Percentiles rank a stretch among this genome's conserved stretches.
These are phyloP conservation scores for Scedosporium aurantiacum DNA, from an alignment of 2,329 filamentous ascomycete species.

Conservation along the genomic window DNA sequence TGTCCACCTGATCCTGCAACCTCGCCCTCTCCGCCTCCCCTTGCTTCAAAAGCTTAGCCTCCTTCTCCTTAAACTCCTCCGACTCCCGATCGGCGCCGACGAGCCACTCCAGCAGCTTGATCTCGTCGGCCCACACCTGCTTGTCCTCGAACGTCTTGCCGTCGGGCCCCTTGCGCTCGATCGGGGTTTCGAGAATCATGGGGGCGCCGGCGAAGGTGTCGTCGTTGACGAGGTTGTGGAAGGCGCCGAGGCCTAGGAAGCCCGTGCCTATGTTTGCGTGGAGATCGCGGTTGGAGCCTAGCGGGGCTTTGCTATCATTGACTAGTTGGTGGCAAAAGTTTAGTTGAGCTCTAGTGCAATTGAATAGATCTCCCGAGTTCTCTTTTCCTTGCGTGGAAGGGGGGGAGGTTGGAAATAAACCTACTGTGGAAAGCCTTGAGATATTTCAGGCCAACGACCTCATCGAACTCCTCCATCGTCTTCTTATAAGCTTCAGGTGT, in stretches of 20 bases:
- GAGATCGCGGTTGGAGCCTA: conserved; percentile 70
- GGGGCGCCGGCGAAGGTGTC: conserved; percentile 64
- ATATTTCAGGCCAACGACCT: conserved; percentile 65
- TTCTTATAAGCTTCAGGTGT: conserved; percentile 59
- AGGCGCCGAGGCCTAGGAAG: conserved; percentile 80
- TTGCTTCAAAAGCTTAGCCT: conserved; percentile 51
- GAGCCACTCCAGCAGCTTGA: conserved; percentile 83
- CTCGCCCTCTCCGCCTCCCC: conserved; percentile 64
- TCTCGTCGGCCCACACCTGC: conserved; percentile 81
- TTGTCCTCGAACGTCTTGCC: conserved; percentile 67
- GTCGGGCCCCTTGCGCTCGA: conserved; percentile 56
- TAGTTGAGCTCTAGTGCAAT: conserved; percentile 3
- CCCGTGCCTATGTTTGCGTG: conserved; percentile 96
- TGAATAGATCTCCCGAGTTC: background rate
- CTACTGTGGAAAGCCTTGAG: conserved; percentile 67
- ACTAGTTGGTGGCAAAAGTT: conserved; percentile 29
- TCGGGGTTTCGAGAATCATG: conserved; percentile 94
- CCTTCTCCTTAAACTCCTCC: conserved; percentile 59
- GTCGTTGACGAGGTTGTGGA: conserved; percentile 85
- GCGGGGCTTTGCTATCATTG: conserved; percentile 90
- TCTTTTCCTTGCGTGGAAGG: background rate
- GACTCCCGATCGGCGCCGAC: conserved; percentile 71
- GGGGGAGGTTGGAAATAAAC: conserved; percentile 7
- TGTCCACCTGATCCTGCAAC: conserved; percentile 68
- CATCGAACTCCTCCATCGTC: conserved; percentile 67